Evolutionary conservation across 345 rosid genomes (phyloP).

Genomic region (Linum lewisii): DNA sequence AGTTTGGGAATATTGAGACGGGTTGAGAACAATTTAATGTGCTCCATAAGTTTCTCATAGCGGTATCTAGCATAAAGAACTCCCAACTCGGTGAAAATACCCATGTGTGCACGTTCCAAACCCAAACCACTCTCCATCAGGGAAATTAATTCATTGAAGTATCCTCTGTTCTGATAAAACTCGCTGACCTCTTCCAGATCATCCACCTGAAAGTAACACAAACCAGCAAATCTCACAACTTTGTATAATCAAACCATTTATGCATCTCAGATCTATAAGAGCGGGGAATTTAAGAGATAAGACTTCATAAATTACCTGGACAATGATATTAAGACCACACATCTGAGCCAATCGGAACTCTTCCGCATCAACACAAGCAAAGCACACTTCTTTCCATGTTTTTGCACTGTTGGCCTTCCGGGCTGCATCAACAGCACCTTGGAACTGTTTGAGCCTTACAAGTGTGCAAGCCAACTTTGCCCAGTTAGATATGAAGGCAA

Average conservation of each 20-base stretch:
- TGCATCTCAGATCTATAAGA: background rate
- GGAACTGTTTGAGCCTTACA: slow-evolving; percentile 91
- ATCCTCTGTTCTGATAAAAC: slow-evolving; percentile 93
- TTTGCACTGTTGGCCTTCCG: slow-evolving; percentile 97
- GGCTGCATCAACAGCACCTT: slow-evolving; percentile 99
- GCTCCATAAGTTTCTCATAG: slow-evolving; percentile 95
- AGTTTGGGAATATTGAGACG: slow-evolving; percentile 98
- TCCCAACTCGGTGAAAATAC: slow-evolving; percentile 96
- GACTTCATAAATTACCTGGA: slow-evolving; percentile 51
- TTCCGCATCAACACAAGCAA: slow-evolving; percentile 98
- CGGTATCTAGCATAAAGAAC: slow-evolving; percentile 97
- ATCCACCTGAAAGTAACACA: slow-evolving; percentile 56
- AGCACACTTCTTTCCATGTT: slow-evolving; percentile 99
- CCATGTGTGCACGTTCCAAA: slow-evolving; percentile 98
- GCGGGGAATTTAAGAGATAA: background rate
- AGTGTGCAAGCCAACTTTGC: slow-evolving; percentile 92
- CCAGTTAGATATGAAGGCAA: slow-evolving; percentile 96
- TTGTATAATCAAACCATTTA: background rate
- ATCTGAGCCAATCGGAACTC: slow-evolving; percentile 95
- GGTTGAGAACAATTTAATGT: slow-evolving; percentile 87
- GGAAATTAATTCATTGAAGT: slow-evolving; percentile 91
- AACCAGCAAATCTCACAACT: background rate
- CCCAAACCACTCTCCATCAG: slow-evolving; percentile 99
- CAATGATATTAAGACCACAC: slow-evolving; percentile 88
- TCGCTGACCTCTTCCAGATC: slow-evolving; percentile 96